Percentiles rank a stretch among this genome's conserved stretches.
These are phyloP conservation scores for Dactylellina haptotyla DNA, from an alignment of 2,329 filamentous ascomycete species.

Conservation along the genomic window DNA sequence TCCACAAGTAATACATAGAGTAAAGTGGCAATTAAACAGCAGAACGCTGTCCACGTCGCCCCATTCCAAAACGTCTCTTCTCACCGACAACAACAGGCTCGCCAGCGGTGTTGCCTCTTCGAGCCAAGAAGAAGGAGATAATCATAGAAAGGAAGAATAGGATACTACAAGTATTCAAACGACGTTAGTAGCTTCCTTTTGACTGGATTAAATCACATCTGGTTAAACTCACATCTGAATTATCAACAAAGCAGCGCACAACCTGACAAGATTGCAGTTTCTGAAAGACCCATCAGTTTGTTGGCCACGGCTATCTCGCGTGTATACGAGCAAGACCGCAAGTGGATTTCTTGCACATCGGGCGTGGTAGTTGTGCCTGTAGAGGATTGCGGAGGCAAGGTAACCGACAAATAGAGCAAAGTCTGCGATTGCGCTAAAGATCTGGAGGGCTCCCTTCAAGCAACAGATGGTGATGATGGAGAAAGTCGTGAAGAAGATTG, in stretches of 20 bases:
- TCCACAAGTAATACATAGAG: too few species aligned
- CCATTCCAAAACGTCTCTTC: constrained; percentile 30
- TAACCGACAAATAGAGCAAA: constrained; percentile 56
- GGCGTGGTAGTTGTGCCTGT: constrained; percentile 55
- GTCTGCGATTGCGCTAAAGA: constrained; percentile 54
- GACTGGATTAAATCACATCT: not conserved
- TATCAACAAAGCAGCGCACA: constrained; percentile 54
- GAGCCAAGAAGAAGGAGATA: constrained; percentile 50
- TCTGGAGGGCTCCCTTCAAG: constrained; percentile 33
- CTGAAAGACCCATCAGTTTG: constrained; percentile 30
- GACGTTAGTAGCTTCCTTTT: not conserved
- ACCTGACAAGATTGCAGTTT: constrained; percentile 51
- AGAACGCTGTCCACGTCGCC: constrained; percentile 17
- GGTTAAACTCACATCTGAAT: constrained; percentile 54
- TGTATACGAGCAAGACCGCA: constrained; percentile 39
- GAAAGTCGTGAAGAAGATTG: constrained; percentile 55
- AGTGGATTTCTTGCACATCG: constrained; percentile 53
- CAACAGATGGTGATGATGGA: constrained; percentile 56
- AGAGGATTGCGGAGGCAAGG: constrained; percentile 53
- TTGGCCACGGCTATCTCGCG: constrained; percentile 24
- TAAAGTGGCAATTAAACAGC: constrained; percentile 23
- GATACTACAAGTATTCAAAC: constrained; percentile 28
- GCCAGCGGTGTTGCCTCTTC: constrained; percentile 10
- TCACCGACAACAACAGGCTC: constrained; percentile 25
- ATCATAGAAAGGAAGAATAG: constrained; percentile 57